Evolutionary conservation across 352 stramenopile species (phyloP), one percentile per base, ranked within the genome.

Genomic region (Pythium vanterpoolii): DNA sequence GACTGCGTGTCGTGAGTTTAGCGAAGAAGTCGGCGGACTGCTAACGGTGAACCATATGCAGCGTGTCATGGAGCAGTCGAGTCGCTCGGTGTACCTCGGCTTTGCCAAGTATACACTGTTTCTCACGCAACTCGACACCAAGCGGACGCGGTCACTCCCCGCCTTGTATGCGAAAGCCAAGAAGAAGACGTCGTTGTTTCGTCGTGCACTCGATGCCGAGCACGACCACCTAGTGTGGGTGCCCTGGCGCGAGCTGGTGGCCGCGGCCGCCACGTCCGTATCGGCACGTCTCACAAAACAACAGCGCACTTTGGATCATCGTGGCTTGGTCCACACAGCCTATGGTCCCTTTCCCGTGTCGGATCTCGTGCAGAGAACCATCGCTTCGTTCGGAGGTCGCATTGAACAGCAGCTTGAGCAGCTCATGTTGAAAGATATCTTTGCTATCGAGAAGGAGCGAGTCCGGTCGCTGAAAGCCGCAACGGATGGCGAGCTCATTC

Each of bases 91-190:
- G 47, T 58, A 39, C 36, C 21, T 58, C 8, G 18, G 7, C 18
- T 58, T 58, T 38, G 50, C 50, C 10, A 58, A 58, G 50, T 58
- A 58, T 27, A 58, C 38, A n/a, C n/a, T 58, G 34, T 58, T 45
- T 38, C 16, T 48, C 16, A 38, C 18, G 7, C 16, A 33, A 28
- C 26, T 38, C 18, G 50, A 58, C 24, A 48, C 21, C 19, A 31
- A 33, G 8, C 34, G 27, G 5, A 30, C 26, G 26, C 11, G 24
- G 4, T 28, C 34, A 7, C 27, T 58, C n/a, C 50, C 50, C 4
- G 36, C 47, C 5, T 39, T 39, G 50, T 58, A 55, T 18, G 47
- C 30, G 16, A 44, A 53, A n/a, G 28, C 19, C 28, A 26, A 56
- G 36, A 38, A 40, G 21, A 40, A 56, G 23, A 31, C 5, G 18